Base-by-base conservation (phyloP, 352 stramenopile species). In the Phytophthora pistaciae region DNA sequence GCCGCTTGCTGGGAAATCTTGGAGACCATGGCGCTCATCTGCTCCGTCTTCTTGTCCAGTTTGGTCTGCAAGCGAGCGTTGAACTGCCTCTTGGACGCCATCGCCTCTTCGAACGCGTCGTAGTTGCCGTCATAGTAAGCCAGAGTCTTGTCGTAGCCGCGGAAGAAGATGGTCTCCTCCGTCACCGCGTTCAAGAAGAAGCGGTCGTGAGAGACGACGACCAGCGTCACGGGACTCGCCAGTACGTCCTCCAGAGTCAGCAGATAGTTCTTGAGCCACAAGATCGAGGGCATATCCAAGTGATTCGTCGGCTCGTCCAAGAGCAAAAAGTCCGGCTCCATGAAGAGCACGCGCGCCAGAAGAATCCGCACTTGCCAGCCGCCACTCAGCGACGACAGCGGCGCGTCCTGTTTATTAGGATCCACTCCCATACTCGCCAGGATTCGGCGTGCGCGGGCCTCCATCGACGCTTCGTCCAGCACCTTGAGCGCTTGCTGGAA, bases 241-340 rank as follows among this genome's bases (percentile, higher is more conserved):
- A 90, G 76, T 60, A 98, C 91, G 6, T 86, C 74, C 46, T 93
- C 78, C 4, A 89, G 63, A 11, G 56, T 65, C 63, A 77, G 66
- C 29, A 97, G 66, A 61, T 94, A 96, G 52, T 93, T 74, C 65
- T 91, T 84, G 18, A 96, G 74, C 88, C 90, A 96, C 29, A 97
- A 63, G 18, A 96, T 92, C 40, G 83, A 91, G 40, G 91, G 83
- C 71, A 95, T 85, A 63, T 95, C 87, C 48, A 99, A 79, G 74
- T 99, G 95, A 58, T 97, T 98, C 23, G 85, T 94, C 14, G 89
- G 87, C 68, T 99, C 96, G 66, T 99, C 96, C 53, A 99, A 81
- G 8, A 98, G 64, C 27, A 98, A 80, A 16, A 99, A 82, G 60
- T 99, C 96, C 8, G 93, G 93, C 57, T 83, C 75, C 79, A 89